Percentiles rank a stretch among this genome's conserved stretches.
Conservation (phyloP, 2,329 filamentous ascomycete genomes). For the Ceratocystis cacaofunesta region DNA sequence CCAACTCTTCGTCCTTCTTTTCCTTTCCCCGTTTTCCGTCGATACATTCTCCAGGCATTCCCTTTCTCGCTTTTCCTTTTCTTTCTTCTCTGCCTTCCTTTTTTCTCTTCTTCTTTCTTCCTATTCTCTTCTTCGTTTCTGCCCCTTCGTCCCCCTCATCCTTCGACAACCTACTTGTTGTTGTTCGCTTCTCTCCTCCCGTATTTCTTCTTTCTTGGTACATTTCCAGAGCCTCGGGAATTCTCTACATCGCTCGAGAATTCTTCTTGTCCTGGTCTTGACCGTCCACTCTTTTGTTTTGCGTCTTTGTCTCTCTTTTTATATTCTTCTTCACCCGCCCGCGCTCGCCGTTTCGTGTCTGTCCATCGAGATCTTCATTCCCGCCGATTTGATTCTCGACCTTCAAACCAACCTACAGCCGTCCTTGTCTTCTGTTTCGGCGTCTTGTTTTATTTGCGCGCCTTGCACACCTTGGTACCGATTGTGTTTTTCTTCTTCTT, state of each 20-base stretch:
- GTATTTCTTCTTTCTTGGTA: constrained; percentile 24
- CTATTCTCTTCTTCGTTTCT: constrained; percentile 11
- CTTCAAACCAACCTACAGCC: constrained; percentile 1
- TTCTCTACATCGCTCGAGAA: constrained; percentile 31
- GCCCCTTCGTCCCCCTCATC: constrained; percentile 20
- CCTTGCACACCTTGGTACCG: background rate
- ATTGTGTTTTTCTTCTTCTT: background rate
- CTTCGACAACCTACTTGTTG: constrained; percentile 23
- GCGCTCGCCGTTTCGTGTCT: constrained; percentile 9
- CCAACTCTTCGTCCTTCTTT: constrained; percentile 1
- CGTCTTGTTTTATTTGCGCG: background rate
- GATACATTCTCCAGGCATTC: constrained; percentile 2
- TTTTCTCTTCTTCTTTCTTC: constrained; percentile 8
- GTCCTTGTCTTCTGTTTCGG: background rate
- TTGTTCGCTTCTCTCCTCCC: constrained; percentile 17
- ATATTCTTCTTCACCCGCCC: constrained; percentile 10
- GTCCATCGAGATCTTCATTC: constrained; percentile 4
- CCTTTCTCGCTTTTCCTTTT: background rate
- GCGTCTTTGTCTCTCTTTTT: constrained; percentile 14
- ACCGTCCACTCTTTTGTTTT: constrained; percentile 22
- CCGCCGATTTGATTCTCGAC: background rate
- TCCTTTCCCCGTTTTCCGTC: background rate
- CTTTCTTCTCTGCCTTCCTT: background rate
- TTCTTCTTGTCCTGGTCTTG: constrained; percentile 33
- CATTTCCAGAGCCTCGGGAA: constrained; percentile 23